These are phyloP conservation scores for Cercospora nicotianae DNA, from an alignment of 2,329 filamentous ascomycete species.

Conservation along the genomic window DNA sequence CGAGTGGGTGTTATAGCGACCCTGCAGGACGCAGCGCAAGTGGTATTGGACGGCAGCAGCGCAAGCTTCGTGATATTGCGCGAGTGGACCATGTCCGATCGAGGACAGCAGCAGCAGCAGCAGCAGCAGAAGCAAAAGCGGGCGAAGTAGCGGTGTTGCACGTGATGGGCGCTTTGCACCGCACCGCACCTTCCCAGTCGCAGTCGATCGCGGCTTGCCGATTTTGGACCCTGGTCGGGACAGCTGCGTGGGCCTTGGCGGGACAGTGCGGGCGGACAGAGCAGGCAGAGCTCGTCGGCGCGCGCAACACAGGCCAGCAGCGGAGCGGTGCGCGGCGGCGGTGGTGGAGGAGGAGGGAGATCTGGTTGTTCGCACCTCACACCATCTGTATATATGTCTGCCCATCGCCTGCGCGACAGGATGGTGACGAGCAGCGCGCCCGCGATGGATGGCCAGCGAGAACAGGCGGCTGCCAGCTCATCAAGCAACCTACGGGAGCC, in stretches of 20 bases:
- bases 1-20: conserved; percentile 12
- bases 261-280: not conserved
- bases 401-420: not conserved
- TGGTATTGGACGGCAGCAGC: conserved; percentile 5
- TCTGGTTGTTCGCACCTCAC: not conserved
- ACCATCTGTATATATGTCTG: not conserved
- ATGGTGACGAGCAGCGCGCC: conserved; percentile 14
- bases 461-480: conserved; percentile 3
- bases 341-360: not conserved
- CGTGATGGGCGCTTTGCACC: not conserved
- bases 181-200: not conserved
- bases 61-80: conserved; percentile 3
- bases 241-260: not conserved
- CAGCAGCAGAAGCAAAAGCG: not conserved
- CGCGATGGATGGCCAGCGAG: not conserved
- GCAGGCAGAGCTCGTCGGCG: not conserved
- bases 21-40: conserved; percentile 15
- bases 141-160: conserved; percentile 1
- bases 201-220: not conserved
- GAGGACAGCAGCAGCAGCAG: not conserved
- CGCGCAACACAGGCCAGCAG: not conserved
- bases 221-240: conserved; percentile 1
- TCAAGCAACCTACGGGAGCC: not conserved
- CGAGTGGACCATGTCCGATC: conserved; percentile 8
- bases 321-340: not conserved